Conservation (phyloP, 2,329 filamentous ascomycete species). For the Aspergillus pseudoglaucus region DNA sequence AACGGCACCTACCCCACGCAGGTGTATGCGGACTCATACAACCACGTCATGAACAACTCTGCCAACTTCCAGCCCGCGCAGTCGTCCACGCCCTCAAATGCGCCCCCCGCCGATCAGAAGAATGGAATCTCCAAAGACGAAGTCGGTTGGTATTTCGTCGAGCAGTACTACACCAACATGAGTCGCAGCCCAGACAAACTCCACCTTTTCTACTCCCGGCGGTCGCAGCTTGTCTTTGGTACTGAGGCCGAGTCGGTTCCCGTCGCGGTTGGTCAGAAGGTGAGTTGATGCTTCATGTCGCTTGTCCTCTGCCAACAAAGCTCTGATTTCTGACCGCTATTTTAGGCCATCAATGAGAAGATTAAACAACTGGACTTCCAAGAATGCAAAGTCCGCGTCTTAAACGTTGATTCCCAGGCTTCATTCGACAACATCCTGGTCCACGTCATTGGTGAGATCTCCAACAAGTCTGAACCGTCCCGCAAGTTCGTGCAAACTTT, state of each 20-base stretch:
- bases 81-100: constrained; percentile 34
- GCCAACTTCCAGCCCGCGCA: constrained; percentile 35
- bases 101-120: constrained; percentile 33
- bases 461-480: constrained; percentile 83
- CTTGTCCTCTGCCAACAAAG: background rate
- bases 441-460: constrained; percentile 96
- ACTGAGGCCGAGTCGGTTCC: constrained; percentile 81
- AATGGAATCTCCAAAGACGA: constrained; percentile 69
- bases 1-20: constrained; percentile 38
- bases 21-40: constrained; percentile 33
- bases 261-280: constrained; percentile 80
- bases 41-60: constrained; percentile 29
- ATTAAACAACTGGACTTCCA: constrained; percentile 91
- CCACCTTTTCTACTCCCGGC: constrained; percentile 92
- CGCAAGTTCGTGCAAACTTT: constrained; percentile 98
- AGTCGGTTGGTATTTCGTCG: constrained; percentile 98
- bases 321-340: constrained; percentile 10
- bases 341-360: constrained; percentile 82
- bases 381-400: constrained; percentile 95
- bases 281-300: constrained; percentile 43
- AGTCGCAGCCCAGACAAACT: constrained; percentile 93
- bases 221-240: constrained; percentile 89
- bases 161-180: constrained; percentile 97
- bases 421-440: constrained; percentile 93
- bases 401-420: constrained; percentile 94